phyloP scores from a whole-genome alignment of 2,329 filamentous ascomycete genomes.

The Fonsecaea nubica region DNA sequence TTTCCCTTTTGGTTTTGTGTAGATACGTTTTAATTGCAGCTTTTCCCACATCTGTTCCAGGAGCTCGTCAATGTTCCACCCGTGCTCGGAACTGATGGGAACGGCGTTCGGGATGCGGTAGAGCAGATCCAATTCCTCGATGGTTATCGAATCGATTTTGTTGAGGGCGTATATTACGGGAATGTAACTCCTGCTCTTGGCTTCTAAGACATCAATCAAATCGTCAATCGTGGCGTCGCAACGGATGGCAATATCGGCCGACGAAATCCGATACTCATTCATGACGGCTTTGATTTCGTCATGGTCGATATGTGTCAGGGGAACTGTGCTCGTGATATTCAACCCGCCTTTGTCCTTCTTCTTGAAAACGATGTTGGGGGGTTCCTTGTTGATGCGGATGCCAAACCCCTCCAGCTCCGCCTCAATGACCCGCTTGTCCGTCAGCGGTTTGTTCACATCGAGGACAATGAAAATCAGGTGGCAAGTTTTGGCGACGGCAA shows the following conservation, averaged over 20 bases:
- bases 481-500: slow-evolving; percentile 98
- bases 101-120: slow-evolving; percentile 97
- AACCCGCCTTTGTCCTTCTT: slow-evolving; percentile 99
- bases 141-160: slow-evolving; percentile 98
- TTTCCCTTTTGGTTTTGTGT: slow-evolving; percentile 97
- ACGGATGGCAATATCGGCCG: slow-evolving; percentile 94
- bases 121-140: slow-evolving; percentile 93
- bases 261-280: slow-evolving; percentile 95
- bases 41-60: slow-evolving; percentile 99
- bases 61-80: slow-evolving; percentile 97
- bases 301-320: slow-evolving; percentile 87
- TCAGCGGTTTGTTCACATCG: slow-evolving; percentile 97
- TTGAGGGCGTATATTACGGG: slow-evolving; percentile 99
- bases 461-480: slow-evolving; percentile 98
- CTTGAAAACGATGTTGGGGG: slow-evolving; percentile 98
- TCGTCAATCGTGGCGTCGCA: slow-evolving; percentile 98
- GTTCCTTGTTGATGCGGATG: slow-evolving; percentile 95
- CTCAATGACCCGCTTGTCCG: slow-evolving; percentile 96
- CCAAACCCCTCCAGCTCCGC: slow-evolving; percentile 95
- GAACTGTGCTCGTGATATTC: slow-evolving; percentile 92
- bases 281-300: slow-evolving; percentile 99
- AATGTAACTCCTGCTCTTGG: slow-evolving; percentile 93
- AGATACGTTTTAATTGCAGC: slow-evolving; percentile 86
- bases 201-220: slow-evolving; percentile 93
- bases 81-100: slow-evolving; percentile 95